Evolutionary conservation across 2,329 filamentous ascomycete species (phyloP), one percentile per base, ranked within the genome.

Genomic region (Phaeoacremonium minimum): DNA sequence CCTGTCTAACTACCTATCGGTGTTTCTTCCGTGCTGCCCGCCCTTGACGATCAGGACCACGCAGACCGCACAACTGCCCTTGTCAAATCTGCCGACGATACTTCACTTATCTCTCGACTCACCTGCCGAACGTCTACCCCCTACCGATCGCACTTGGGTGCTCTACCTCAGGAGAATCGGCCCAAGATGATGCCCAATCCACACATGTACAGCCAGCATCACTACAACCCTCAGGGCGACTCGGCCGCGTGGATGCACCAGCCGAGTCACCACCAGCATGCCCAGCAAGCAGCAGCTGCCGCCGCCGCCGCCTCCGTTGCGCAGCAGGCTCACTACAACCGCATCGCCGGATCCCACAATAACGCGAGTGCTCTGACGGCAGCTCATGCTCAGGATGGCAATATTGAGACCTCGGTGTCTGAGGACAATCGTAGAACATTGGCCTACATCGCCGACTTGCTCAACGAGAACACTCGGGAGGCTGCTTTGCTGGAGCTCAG

Each of bases 391-490:
- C 73, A 75, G 52, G 72, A 83, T 49, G 65, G 63, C 40, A 57
- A 67, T 45, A 67, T 84, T 52, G 84, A 87, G 52, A 77, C 77
- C 64, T 62, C 46, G 13, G 76, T 93, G 46, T 87, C 83, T 14
- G 91, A 96, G 58, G 91, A 96, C 58, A 95, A 95, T 62, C 78
- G 88, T 49, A 80, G 90, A 47, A 93, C 94, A n/a, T 80, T 96
- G 63, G 82, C 82, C 45, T 96, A 88, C 73, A 93, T 96, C 46
- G 87, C 90, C 37, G 90, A 96, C 59, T 74, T 96, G 40, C 75
- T 97, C 56, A 91, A 89, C 59, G 86, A 90, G 46, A 81, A 76
- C 51, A 90, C 89, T 18, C 79, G 93, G 45, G 93, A 97, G 68
- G 83, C 87, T 5, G 93, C 93, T 33, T 73, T 98, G 37, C 75